Conservation (phyloP, 1,284 basidiomycete species). For the Kalmanozyma brasiliensis region DNA sequence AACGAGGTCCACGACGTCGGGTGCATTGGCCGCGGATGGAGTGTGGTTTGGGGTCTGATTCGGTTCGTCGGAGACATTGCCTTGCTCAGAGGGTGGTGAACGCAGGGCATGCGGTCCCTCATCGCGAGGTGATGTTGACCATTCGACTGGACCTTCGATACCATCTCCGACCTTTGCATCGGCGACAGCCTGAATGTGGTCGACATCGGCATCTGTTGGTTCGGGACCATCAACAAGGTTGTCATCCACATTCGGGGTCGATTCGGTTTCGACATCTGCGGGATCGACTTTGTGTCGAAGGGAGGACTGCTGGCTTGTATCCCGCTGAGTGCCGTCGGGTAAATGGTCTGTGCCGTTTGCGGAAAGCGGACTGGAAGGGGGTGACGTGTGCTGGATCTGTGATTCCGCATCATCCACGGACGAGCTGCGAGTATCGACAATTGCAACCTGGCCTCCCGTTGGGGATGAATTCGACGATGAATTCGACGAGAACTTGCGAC, state of each 20-base stretch:
- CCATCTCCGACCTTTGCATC: slow-evolving; percentile 23
- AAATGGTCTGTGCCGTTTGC: neutral
- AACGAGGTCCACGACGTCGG: slow-evolving; percentile 19
- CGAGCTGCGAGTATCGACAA: slow-evolving; percentile 20
- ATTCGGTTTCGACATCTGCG: neutral
- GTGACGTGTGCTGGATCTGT: slow-evolving; percentile 14
- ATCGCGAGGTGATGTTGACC: slow-evolving; percentile 11
- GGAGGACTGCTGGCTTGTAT: too few species aligned
- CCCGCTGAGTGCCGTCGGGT: too few species aligned
- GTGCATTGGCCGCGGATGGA: neutral
- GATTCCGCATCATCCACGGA: slow-evolving; percentile 29
- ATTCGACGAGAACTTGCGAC: too few species aligned
- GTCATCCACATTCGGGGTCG: slow-evolving; percentile 1
- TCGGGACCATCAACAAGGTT: neutral
- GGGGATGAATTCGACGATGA: slow-evolving; percentile 2
- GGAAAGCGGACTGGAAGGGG: slow-evolving; percentile 5
- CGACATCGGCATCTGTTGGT: slow-evolving; percentile 29
- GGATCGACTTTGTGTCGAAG: neutral
- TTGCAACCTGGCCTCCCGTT: neutral
- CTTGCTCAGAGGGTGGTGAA: slow-evolving; percentile 2
- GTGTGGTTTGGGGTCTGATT: neutral
- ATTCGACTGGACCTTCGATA: slow-evolving; percentile 21
- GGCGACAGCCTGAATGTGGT: slow-evolving; percentile 18
- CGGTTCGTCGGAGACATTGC: neutral
- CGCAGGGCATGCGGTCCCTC: slow-evolving; percentile 1